Evolutionary conservation across 2,329 filamentous ascomycete genomes (phyloP).

Genomic region (Claviceps paspali): DNA sequence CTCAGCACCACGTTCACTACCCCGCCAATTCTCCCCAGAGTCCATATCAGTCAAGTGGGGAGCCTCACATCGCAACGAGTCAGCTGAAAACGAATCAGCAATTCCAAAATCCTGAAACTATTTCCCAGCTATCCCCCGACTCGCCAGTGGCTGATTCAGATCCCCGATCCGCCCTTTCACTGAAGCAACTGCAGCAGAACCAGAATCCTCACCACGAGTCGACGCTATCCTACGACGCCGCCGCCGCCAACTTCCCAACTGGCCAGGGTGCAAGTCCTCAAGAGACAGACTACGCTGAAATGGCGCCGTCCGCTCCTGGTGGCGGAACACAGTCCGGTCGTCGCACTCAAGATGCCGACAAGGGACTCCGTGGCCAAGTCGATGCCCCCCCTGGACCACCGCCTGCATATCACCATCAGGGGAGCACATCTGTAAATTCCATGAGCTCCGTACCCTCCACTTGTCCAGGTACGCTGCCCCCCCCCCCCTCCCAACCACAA

Average conservation of each 20-base stretch:
- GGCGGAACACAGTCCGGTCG: constrained; percentile 28
- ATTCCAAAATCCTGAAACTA: constrained; percentile 38
- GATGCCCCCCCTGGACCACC: constrained; percentile 31
- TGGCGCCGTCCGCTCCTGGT: constrained; percentile 28
- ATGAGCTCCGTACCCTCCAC: constrained; percentile 27
- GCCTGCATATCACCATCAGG: constrained; percentile 38
- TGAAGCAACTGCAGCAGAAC: constrained; percentile 29
- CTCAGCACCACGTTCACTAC: constrained; percentile 13
- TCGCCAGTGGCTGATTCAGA: constrained; percentile 38
- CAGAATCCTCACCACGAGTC: constrained; percentile 24
- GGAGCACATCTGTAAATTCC: constrained; percentile 26
- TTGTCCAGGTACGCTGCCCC: constrained; percentile 14
- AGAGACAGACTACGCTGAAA: constrained; percentile 22
- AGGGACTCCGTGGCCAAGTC: constrained; percentile 25
- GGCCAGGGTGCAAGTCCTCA: constrained; percentile 1
- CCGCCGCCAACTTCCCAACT: not conserved
- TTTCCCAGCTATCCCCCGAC: constrained; percentile 48
- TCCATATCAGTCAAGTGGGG: constrained; percentile 21
- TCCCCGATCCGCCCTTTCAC: constrained; percentile 22
- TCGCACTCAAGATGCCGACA: constrained; percentile 34
- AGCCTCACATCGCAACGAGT: constrained; percentile 19
- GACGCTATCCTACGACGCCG: constrained; percentile 19
- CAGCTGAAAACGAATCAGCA: constrained; percentile 20
- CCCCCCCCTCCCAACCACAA: constrained; percentile 18
- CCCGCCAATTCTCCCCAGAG: constrained; percentile 7